A percentile compares a stretch with the other conserved stretches of the same genome.
phyloP scores from a whole-genome alignment of 495 filamentous ascomycete species.

The Penicillium antarcticum region DNA sequence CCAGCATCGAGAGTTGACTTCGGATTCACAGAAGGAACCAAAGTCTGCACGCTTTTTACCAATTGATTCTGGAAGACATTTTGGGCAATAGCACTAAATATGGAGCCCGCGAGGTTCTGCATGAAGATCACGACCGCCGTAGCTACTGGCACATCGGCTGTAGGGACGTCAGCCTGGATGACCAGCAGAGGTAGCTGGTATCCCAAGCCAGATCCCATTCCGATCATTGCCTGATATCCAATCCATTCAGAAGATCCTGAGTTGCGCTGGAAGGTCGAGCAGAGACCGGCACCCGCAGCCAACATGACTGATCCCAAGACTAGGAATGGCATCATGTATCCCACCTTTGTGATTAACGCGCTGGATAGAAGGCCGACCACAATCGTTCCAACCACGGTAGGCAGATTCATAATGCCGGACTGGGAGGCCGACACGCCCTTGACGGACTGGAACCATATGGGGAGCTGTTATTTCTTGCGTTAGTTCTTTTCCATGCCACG shows the following conservation, averaged over 20 bases:
- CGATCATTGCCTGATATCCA: not conserved
- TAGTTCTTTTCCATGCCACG: not conserved
- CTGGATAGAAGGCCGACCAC: not conserved
- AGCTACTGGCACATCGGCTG: not conserved
- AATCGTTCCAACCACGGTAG: not conserved
- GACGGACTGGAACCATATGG: not conserved
- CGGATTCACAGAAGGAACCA: not conserved
- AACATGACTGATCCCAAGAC: not conserved
- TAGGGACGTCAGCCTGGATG: not conserved
- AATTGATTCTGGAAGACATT: not conserved
- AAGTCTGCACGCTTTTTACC: not conserved
- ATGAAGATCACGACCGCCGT: not conserved
- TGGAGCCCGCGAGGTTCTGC: not conserved
- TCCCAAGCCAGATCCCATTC: not conserved
- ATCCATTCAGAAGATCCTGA: not conserved
- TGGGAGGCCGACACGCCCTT: not conserved
- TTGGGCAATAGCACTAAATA: not conserved
- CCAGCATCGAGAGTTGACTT: not conserved
- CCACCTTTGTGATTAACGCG: not conserved
- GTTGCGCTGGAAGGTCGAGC: not conserved
- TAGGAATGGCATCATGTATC: not conserved
- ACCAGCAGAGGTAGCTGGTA: not conserved
- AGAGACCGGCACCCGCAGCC: not conserved
- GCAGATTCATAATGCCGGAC: not conserved
- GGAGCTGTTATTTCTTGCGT: not conserved